A percentile compares a stretch with the other conserved stretches of the same genome.
Evolutionary conservation across 495 filamentous ascomycete species (phyloP).

Genomic region (Apiosordaria backusii): DNA sequence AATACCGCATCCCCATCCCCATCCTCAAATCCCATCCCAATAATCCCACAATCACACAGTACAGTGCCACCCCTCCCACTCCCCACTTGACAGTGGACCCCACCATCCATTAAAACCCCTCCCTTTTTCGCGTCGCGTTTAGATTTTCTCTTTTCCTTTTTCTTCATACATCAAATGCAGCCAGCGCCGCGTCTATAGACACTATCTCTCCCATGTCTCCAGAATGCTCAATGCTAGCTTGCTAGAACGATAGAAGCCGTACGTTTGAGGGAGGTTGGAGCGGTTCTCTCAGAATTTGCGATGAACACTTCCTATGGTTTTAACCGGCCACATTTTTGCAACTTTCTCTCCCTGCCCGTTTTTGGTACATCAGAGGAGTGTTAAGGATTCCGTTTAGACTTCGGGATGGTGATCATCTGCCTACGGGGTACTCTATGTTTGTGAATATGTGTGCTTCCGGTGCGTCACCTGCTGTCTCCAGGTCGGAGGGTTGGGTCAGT

Average conservation of each 20-base stretch:
- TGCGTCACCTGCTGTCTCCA: not conserved
- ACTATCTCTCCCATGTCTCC: conserved; percentile 23
- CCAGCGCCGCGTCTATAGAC: conserved; percentile 34
- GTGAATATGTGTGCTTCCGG: not conserved
- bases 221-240: conserved; percentile 32
- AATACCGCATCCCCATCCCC: too few species aligned
- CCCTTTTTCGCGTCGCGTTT: not conserved
- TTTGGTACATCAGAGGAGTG: not conserved
- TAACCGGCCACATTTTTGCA: conserved; percentile 30
- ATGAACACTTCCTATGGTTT: conserved; percentile 37
- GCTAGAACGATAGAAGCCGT: conserved; percentile 33
- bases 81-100: not conserved
- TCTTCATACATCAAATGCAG: conserved; percentile 27
- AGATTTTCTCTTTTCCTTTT: conserved; percentile 18
- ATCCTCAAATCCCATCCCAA: not conserved
- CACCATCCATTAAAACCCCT: not conserved
- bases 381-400: too few species aligned
- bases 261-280: conserved; percentile 41
- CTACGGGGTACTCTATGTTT: not conserved
- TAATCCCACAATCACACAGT: not conserved
- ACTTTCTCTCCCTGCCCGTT: not conserved
- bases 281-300: conserved; percentile 14
- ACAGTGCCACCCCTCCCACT: too few species aligned
- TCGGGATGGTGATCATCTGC: not conserved
- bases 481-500: not conserved